Percentiles rank a stretch among this genome's conserved stretches.
phyloP scores from a whole-genome alignment of 73 alveolate genomes.

The Paramecium sonneborni region DNA sequence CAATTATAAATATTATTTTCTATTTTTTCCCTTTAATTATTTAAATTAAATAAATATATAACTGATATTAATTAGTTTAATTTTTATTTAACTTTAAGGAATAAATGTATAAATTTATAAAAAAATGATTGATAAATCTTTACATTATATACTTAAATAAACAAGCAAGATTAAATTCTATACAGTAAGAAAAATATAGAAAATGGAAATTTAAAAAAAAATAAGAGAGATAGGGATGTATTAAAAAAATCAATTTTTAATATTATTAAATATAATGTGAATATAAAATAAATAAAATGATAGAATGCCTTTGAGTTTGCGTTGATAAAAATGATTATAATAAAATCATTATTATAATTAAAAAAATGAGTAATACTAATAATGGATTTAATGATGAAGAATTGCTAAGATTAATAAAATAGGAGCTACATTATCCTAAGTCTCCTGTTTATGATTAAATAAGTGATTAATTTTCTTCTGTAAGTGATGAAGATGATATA shows the following conservation, averaged over 20 bases:
- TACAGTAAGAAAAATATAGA: too few species aligned
- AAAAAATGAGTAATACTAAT: background rate
- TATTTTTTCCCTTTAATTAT: too few species aligned
- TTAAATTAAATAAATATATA: too few species aligned
- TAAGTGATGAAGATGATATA: background rate
- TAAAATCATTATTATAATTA: background rate
- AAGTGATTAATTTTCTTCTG: background rate
- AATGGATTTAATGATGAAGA: background rate
- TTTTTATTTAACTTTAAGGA: too few species aligned
- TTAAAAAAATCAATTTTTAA: background rate
- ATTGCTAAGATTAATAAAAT: background rate
- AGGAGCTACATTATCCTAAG: background rate
- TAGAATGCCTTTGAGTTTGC: background rate
- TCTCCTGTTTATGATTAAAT: background rate
- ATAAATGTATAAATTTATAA: too few species aligned
- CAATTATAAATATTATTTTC: too few species aligned
- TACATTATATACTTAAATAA: too few species aligned
- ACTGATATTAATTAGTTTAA: too few species aligned
- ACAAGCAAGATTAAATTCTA: too few species aligned
- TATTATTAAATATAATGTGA: background rate
- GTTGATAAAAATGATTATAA: background rate
- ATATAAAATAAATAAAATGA: background rate
- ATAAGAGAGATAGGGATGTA: too few species aligned
- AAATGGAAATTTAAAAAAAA: too few species aligned
- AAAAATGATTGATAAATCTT: too few species aligned